Evolutionary conservation across 805 yeast species (phyloP), one percentile per base, ranked within the genome.

Genomic region (Zygotorulaspora chibaensis): DNA sequence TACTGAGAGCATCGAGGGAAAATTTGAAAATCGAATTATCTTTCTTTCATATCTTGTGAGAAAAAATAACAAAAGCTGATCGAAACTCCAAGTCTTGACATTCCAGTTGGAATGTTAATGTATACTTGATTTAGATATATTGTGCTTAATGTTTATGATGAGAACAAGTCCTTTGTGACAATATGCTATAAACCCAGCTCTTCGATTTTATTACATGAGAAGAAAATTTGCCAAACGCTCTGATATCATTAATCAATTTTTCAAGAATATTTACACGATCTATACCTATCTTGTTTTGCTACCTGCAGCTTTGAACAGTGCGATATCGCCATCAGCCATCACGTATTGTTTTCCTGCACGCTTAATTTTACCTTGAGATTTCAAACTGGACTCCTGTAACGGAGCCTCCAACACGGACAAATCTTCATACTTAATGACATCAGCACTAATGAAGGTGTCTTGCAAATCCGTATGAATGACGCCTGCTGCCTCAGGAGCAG

Each of bases 401-500:
- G 63, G 63, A 2, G 61, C 56, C 18, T 39, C 48, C 40, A 54
- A 30, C 13, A 25, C 9, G 1, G 48, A 53, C 43, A 84, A 65
- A 56, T 86, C 93, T 4, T 76, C 72, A 62, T 75, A 84, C 57
- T 84, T 84, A 59, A 78, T 74, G 25, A 89, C 85, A 46, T 82
- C 80, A 8, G 93, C 95, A 59, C 79, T 77, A 38, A 89, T 79
- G 62, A 89, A 89, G 0, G 95, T 85, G 57, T 82, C 79, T 68
- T 84, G 82, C 45, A 88, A 68, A 63, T 88, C 96, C 1, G 87
- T 84, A 63, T 89, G 96, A 48, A 89, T 89, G 28, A 84, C 83
- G 17, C 90, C 95, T 0, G 96, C 96, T 2, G 95, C 96, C 51
- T 86, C 86, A 31, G 91, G 90, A 1, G 95, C 96, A 30, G 79